phyloP scores from a whole-genome alignment of 2,329 filamentous ascomycete species.

The Chrysosporium queenslandicum region DNA sequence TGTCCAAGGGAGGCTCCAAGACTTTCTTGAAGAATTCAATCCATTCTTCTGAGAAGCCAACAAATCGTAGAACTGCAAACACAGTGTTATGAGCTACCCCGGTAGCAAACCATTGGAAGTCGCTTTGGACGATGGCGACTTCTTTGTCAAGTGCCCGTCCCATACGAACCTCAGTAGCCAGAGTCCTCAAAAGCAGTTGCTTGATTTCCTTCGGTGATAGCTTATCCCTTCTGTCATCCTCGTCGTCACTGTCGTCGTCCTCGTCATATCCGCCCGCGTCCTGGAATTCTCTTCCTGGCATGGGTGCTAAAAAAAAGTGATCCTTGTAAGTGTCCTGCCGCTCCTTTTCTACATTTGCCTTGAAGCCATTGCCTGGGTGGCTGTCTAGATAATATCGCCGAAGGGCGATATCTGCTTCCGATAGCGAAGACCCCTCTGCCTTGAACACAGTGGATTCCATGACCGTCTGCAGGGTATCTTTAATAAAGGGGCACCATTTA shows the following conservation, averaged over 20 bases:
- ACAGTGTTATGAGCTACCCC: conserved; percentile 39
- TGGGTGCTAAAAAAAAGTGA: conserved; percentile 29
- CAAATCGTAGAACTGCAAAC: conserved; percentile 36
- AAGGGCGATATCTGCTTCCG: conserved; percentile 21
- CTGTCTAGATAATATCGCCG: conserved; percentile 22
- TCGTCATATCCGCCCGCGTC: conserved; percentile 22
- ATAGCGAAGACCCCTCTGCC: conserved; percentile 13
- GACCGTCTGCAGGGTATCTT: conserved; percentile 14
- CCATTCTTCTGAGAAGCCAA: conserved; percentile 38
- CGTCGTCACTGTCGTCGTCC: conserved; percentile 21
- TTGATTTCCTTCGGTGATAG: conserved; percentile 27
- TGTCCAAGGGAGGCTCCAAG: conserved; percentile 39
- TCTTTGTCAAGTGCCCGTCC: conserved; percentile 28
- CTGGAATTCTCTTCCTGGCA: conserved; percentile 24
- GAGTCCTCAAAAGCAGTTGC: conserved; percentile 32
- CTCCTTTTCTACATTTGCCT: conserved; percentile 12
- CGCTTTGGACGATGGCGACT: conserved; percentile 35
- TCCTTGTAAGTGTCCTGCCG: conserved; percentile 22
- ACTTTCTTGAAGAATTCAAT: conserved; percentile 39
- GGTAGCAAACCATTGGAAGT: conserved; percentile 38
- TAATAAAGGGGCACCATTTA: conserved; percentile 26
- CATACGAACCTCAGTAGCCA: conserved; percentile 32
- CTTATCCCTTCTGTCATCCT: conserved; percentile 12
- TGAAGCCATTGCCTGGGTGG: accelerated
- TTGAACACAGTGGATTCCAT: conserved; percentile 13